Base-by-base conservation (phyloP, 192 early-diverging fungal species). In the Rhizoclosmatium sp. region DNA sequence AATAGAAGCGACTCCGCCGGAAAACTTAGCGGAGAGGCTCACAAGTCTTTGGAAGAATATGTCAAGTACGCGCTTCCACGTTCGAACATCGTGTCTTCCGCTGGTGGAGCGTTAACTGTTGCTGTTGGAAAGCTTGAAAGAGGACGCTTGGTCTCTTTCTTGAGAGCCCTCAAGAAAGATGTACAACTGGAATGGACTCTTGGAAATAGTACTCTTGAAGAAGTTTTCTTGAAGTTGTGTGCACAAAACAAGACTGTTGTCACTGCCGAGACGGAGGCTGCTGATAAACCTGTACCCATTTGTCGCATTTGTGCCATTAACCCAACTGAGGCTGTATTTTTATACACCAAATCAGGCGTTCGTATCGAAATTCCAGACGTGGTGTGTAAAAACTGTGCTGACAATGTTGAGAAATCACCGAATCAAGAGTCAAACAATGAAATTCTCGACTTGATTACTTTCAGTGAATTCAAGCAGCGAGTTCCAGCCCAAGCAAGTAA, bases 191-290 rank as follows among this genome's bases (percentile, higher is more conserved):
- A 83, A n/a, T 83, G 82, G 82, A 69, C 71, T 41, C 80, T 83
- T 54, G 64, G 61, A 41, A 83, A 83, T 56, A 78, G 73, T 42
- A 83, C 82, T 14, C 70, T 83, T 39, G 82, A 83, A 65, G 80
- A 83, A 76, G 78, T 82, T 19, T 82, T 82, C 58, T 59, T 82
- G 41, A 82, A 82, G 47, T 65, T 82, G 49, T 80, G 78, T 40
- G 56, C 78, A 9, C 62, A 80, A 46, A 79, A 82, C 65, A 74
- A 71, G 47, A 70, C 45, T 19, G 81, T 82, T 45, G 72, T 69
- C 42, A 61, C 65, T 16, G 77, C 81, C 10, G 47, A 10, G 2
- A 65, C 71, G 56, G 69, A 49, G n/a, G 75, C 48, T 44, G 31
- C 59, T 16, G 51, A 41, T 14, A 23, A 45, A 41, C 3, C 23